Conservation (phyloP, 306 rosid genomes). For the Alnus glutinosa region DNA sequence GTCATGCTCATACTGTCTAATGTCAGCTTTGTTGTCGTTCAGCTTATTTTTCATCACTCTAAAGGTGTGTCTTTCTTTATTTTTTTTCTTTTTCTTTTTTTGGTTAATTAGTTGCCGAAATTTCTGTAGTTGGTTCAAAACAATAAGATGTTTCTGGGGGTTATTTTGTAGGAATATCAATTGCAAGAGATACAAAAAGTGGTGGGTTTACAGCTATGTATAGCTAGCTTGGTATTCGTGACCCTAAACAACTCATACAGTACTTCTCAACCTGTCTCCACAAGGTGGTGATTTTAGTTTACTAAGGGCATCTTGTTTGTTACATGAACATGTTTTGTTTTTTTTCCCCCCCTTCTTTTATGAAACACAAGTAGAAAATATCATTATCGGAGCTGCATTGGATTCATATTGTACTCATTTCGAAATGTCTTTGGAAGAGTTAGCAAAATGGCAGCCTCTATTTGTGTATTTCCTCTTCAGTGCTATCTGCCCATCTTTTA, state of each 20-base stretch:
- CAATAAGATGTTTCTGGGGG: background rate
- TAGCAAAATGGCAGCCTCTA: background rate
- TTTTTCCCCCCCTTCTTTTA: background rate
- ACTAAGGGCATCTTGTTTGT: background rate
- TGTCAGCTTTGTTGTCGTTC: constrained; percentile 77
- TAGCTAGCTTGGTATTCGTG: constrained; percentile 73
- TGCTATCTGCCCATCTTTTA: background rate
- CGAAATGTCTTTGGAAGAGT: background rate
- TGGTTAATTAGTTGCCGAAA: background rate
- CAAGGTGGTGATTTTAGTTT: constrained; percentile 46
- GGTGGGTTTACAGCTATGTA: constrained; percentile 53
- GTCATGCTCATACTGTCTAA: constrained; percentile 70
- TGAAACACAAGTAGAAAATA: background rate
- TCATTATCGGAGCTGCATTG: constrained; percentile 7
- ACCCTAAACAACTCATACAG: constrained; percentile 63
- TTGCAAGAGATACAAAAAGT: constrained; percentile 53
- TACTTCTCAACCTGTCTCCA: constrained; percentile 46
- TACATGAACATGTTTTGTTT: background rate
- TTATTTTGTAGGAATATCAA: constrained; percentile 60
- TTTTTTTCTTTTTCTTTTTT: background rate
- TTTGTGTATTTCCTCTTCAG: constrained; percentile 13
- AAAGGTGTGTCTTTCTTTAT: constrained; percentile 37
- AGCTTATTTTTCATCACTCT: constrained; percentile 56
- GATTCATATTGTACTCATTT: background rate
- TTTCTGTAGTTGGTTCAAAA: constrained; percentile 1